Evolutionary conservation across 2,329 filamentous ascomycete species (phyloP).

Genomic region (Aspergillus sp.): DNA sequence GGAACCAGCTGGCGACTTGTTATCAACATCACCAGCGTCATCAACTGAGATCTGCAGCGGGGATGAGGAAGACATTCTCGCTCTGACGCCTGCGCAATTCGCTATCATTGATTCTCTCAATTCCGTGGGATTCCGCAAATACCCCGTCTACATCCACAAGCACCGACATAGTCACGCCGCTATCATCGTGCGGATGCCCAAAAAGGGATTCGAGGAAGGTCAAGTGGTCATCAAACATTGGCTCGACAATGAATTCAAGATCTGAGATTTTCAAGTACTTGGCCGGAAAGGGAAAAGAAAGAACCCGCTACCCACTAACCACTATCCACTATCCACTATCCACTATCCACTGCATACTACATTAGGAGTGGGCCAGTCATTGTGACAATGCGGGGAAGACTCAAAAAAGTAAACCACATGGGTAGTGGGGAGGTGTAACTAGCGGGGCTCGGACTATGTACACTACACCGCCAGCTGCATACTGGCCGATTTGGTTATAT

Average conservation of each 20-base stretch:
- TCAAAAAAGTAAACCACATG: too few species aligned
- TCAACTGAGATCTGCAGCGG: neutral
- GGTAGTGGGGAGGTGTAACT: too few species aligned
- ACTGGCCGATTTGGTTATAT: too few species aligned
- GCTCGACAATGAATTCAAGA: slow-evolving; percentile 67
- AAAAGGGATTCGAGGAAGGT: slow-evolving; percentile 71
- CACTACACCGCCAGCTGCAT: too few species aligned
- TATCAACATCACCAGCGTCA: neutral
- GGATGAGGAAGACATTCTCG: slow-evolving; percentile 58
- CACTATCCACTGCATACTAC: too few species aligned
- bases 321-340: too few species aligned
- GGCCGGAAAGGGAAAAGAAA: too few species aligned
- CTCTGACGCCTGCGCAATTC: slow-evolving; percentile 75
- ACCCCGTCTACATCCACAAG: slow-evolving; percentile 54
- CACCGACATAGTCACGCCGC: slow-evolving; percentile 80
- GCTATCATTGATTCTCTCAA: slow-evolving; percentile 77
- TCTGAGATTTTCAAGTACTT: slow-evolving; percentile 33
- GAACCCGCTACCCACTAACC: too few species aligned
- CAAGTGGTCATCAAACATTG: slow-evolving; percentile 75
- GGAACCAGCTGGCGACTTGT: slow-evolving; percentile 1
- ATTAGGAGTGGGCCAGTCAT: too few species aligned
- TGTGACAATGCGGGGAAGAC: too few species aligned
- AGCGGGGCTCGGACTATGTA: too few species aligned
- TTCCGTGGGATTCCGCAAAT: slow-evolving; percentile 54
- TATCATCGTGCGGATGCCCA: slow-evolving; percentile 70